phyloP scores from a whole-genome alignment of 1,139 yeast genomes.

The Saccharomyces hybrid region DNA sequence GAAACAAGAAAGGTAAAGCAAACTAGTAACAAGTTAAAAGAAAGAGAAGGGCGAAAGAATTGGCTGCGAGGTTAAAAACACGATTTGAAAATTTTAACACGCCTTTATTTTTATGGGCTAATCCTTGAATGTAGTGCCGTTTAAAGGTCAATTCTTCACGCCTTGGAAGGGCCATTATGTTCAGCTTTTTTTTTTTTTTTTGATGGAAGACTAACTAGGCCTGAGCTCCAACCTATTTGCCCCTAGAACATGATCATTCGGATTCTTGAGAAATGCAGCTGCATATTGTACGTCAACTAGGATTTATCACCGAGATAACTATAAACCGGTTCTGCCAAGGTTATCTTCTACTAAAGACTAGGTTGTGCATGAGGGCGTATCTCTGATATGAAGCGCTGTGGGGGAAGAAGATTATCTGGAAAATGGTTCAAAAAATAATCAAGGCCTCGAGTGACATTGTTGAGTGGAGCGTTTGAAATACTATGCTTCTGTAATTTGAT shows the following conservation, averaged over 20 bases:
- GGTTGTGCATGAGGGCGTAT: not conserved
- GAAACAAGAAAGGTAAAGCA: not conserved
- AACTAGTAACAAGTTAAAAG: not conserved
- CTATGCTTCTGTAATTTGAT: not conserved
- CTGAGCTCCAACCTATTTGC: not conserved
- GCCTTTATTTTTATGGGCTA: not conserved
- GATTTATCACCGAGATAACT: not conserved
- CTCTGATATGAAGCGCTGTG: not conserved
- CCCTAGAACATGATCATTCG: not conserved
- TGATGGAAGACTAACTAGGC: not conserved
- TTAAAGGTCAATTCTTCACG: not conserved
- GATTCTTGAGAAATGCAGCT: not conserved
- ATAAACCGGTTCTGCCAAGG: not conserved
- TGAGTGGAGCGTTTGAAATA: not conserved
- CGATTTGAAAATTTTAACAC: not conserved
- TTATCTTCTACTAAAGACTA: not conserved
- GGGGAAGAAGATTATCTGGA: not conserved
- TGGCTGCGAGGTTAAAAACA: not conserved
- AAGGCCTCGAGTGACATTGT: not conserved
- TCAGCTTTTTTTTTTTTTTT: not conserved
- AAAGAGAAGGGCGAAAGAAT: not conserved
- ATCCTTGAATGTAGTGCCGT: not conserved
- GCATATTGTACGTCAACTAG: not conserved
- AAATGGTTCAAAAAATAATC: not conserved
- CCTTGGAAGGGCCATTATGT: not conserved